Evolutionary conservation across 306 rosid species (phyloP).

Genomic region (Quercus robur): DNA sequence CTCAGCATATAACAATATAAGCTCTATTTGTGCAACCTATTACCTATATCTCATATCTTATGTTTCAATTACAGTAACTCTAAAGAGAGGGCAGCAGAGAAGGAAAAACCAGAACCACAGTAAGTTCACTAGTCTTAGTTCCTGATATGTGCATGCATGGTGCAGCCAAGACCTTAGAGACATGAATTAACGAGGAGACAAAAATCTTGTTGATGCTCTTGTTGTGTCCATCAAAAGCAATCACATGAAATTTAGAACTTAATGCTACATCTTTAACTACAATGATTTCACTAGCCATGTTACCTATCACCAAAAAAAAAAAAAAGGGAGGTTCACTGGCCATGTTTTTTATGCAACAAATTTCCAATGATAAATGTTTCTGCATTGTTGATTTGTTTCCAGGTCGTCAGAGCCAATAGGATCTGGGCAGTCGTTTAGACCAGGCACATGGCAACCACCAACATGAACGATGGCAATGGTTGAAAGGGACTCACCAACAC

Average conservation of each 20-base stretch:
- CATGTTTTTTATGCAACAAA: not conserved
- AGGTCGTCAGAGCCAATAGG: constrained; percentile 83
- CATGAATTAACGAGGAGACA: not conserved
- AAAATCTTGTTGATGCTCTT: not conserved
- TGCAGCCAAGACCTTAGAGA: constrained; percentile 2
- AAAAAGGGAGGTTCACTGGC: too few relatives aligned
- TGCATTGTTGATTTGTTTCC: constrained; percentile 20
- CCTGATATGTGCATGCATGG: not conserved
- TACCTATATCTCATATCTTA: constrained; percentile 1
- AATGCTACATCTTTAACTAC: not conserved
- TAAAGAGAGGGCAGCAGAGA: constrained; percentile 31
- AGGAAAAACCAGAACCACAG: constrained; percentile 39
- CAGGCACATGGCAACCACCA: constrained; percentile 99
- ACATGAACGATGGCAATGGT: constrained; percentile 34
- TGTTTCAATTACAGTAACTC: constrained; percentile 45
- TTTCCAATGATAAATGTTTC: not conserved
- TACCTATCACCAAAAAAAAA: too few relatives aligned
- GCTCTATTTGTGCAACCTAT: not conserved
- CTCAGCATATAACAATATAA: not conserved
- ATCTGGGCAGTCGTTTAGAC: constrained; percentile 60
- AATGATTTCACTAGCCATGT: not conserved
- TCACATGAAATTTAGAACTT: not conserved
- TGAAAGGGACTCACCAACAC: constrained; percentile 11
- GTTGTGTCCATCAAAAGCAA: not conserved
- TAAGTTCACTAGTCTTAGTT: constrained; percentile 32